Conservation (phyloP, 768 basidiomycete species). For the Tylopilus plumbeoviolaceoides region DNA sequence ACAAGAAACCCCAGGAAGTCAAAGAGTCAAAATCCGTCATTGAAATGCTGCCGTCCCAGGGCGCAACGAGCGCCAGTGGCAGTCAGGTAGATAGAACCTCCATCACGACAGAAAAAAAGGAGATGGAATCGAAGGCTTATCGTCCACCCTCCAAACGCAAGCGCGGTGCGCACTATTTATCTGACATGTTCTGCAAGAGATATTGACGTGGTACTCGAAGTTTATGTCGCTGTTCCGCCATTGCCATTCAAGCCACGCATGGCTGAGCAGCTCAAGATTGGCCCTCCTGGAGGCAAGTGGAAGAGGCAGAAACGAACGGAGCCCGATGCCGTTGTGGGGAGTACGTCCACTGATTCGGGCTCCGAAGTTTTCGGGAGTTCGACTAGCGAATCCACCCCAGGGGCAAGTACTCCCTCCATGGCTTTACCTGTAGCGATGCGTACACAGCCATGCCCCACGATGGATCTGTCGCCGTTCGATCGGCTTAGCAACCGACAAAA, state of each 20-base stretch:
- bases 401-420: no score
- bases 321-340: background rate
- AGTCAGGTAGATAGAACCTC: background rate
- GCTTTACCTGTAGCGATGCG: no score
- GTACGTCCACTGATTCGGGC: no score
- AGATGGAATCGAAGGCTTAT: background rate
- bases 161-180: background rate
- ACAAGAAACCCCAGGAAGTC: background rate
- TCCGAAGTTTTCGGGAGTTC: no score
- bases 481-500: no score
- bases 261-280: background rate
- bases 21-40: background rate
- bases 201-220: background rate
- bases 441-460: no score
- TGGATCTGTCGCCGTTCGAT: no score
- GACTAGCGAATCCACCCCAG: no score
- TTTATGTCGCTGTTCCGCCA: background rate
- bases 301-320: background rate
- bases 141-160: background rate
- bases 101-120: background rate
- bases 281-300: background rate
- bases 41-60: background rate
- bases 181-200: background rate
- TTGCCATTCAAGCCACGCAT: background rate
- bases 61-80: background rate